A percentile compares a stretch with the other conserved stretches of the same genome.
phyloP scores from a whole-genome alignment of 1,284 basidiomycete genomes.

The Apiotrichum mycotoxinovorans region DNA sequence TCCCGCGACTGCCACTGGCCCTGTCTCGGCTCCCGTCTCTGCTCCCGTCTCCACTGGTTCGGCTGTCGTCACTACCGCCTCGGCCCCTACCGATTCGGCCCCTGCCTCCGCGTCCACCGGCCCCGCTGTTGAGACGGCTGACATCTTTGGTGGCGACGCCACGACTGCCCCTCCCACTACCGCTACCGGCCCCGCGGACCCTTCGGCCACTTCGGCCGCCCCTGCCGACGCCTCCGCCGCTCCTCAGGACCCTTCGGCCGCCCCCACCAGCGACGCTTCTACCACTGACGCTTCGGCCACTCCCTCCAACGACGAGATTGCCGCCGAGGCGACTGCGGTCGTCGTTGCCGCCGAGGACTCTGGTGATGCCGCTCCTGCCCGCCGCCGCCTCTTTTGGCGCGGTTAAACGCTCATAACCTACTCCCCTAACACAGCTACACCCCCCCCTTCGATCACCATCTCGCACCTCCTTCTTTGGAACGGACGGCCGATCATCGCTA shows the following conservation, averaged over 20 bases:
- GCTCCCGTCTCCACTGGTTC: neutral
- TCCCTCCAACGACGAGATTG: neutral
- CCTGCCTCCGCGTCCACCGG: no score
- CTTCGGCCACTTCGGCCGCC: no score
- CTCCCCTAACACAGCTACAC: neutral
- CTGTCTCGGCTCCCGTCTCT: neutral
- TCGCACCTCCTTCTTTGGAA: neutral
- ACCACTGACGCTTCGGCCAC: neutral
- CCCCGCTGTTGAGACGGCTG: neutral
- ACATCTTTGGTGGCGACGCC: conserved; percentile 1
- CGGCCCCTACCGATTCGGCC: neutral
- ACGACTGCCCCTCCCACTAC: neutral
- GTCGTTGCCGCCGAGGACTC: neutral
- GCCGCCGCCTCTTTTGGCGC: conserved; percentile 15
- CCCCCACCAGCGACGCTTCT: neutral
- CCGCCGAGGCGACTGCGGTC: neutral
- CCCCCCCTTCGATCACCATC: neutral
- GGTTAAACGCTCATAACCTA: conserved; percentile 3
- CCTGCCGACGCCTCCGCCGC: no score
- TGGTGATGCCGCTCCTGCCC: neutral
- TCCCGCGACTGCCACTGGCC: neutral
- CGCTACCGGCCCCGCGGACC: neutral
- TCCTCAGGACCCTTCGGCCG: neutral
- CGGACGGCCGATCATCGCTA: neutral
- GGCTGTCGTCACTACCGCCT: neutral